phyloP scores from a whole-genome alignment of 352 stramenopile genomes.

The Pythium oligandrum region DNA sequence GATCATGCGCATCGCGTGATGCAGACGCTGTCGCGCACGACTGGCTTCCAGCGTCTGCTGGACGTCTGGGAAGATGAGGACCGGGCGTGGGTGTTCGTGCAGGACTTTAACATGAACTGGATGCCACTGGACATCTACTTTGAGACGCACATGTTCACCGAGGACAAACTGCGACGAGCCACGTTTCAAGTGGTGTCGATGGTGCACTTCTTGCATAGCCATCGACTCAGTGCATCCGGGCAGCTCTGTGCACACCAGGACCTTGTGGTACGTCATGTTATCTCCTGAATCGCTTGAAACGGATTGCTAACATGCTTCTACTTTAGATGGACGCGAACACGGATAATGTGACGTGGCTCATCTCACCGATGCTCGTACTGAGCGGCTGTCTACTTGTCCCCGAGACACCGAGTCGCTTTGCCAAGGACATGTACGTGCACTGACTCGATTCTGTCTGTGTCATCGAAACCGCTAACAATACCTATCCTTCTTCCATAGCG shows the following conservation, averaged over 20 bases:
- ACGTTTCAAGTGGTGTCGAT: constrained; percentile 49
- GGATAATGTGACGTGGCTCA: constrained; percentile 30
- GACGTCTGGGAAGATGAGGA: constrained; percentile 44
- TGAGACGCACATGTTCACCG: constrained; percentile 29
- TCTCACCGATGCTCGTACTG: constrained; percentile 37
- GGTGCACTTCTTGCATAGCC: constrained; percentile 56
- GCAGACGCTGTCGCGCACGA: constrained; percentile 22
- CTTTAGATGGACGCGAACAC: constrained; percentile 30
- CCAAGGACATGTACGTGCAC: constrained; percentile 39
- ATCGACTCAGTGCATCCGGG: constrained; percentile 41
- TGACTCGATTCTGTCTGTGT: too few species aligned
- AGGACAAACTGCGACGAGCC: constrained; percentile 36
- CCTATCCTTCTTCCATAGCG: constrained; percentile 12
- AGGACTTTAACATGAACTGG: constrained; percentile 37
- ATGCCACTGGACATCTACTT: constrained; percentile 18
- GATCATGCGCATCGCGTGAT: constrained; percentile 34
- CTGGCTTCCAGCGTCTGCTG: constrained; percentile 40
- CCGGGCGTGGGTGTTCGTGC: constrained; percentile 45
- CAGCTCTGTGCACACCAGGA: constrained; percentile 39
- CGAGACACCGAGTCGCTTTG: constrained; percentile 30
- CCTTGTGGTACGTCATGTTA: constrained; percentile 31
- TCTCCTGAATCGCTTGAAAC: too few species aligned
- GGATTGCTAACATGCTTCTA: neutral
- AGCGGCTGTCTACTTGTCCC: constrained; percentile 42
- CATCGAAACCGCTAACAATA: too few species aligned